These are phyloP conservation scores for Termitomyces sp. DNA, from an alignment of 768 basidiomycete species.

Conservation along the genomic window DNA sequence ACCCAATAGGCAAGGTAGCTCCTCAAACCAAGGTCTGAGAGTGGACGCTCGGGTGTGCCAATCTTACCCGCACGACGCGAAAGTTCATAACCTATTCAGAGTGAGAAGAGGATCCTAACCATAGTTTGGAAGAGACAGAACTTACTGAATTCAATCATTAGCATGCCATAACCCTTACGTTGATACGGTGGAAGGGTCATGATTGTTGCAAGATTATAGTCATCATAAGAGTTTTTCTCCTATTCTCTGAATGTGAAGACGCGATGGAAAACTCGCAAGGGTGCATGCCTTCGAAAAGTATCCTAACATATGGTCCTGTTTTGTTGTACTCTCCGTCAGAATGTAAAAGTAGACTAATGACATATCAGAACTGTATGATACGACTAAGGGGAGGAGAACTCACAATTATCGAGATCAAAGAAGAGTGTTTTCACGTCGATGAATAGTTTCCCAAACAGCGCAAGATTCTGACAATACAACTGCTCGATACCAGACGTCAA, in stretches of 20 bases:
- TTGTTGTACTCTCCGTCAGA: slow-evolving; percentile 76
- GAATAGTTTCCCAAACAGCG: slow-evolving; percentile 96
- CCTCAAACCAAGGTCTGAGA: slow-evolving; percentile 88
- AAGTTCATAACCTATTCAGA: slow-evolving; percentile 77
- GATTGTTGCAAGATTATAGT: slow-evolving; percentile 96
- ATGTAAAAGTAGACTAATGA: slow-evolving; percentile 86
- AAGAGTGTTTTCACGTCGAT: slow-evolving; percentile 97
- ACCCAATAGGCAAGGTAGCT: slow-evolving; percentile 91
- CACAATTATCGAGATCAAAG: slow-evolving; percentile 86
- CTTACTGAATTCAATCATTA: slow-evolving; percentile 98
- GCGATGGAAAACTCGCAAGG: background rate
- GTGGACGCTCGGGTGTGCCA: slow-evolving; percentile 91
- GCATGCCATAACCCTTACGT: slow-evolving; percentile 83
- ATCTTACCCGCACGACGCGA: slow-evolving; percentile 73
- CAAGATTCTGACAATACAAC: slow-evolving; percentile 96
- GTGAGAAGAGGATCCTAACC: background rate
- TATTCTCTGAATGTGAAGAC: slow-evolving; percentile 19
- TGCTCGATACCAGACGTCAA: slow-evolving; percentile 22
- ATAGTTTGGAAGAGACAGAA: slow-evolving; percentile 2
- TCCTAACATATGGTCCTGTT: slow-evolving; percentile 73
- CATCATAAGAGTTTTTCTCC: slow-evolving; percentile 96
- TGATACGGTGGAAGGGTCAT: slow-evolving; percentile 94
- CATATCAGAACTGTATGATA: background rate
- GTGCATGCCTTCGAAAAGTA: slow-evolving; percentile 57
- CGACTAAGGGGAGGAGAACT: slow-evolving; percentile 17